Conservation (phyloP, 495 filamentous ascomycete genomes). For the Podospora tetraspora region DNA sequence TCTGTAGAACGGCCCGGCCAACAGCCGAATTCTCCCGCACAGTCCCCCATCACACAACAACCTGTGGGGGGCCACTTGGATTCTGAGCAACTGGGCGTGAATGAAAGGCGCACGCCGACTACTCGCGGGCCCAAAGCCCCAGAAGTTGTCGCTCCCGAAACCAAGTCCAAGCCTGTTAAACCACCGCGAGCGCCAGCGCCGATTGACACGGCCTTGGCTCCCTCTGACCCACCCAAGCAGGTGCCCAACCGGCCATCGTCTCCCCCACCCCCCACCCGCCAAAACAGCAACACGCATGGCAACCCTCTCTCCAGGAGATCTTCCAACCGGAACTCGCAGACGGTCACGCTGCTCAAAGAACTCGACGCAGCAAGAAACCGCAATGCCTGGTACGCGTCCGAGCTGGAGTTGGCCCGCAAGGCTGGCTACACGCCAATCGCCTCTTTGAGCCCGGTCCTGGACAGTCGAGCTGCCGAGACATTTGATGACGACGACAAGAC, state of each 20-base stretch:
- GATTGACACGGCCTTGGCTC: slow-evolving; percentile 38
- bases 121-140: slow-evolving; percentile 27
- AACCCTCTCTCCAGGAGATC: slow-evolving; percentile 45
- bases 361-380: slow-evolving; percentile 74
- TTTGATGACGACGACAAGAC: slow-evolving; percentile 89
- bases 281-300: slow-evolving; percentile 47
- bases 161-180: slow-evolving; percentile 31
- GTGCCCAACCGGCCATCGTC: slow-evolving; percentile 42
- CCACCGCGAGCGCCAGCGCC: slow-evolving; percentile 44
- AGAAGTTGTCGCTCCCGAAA: slow-evolving; percentile 24
- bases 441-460: slow-evolving; percentile 66
- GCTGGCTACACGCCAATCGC: slow-evolving; percentile 75
- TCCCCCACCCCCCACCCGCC: slow-evolving; percentile 47
- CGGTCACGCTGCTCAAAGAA: slow-evolving; percentile 67
- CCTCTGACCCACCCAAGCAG: slow-evolving; percentile 40
- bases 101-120: slow-evolving; percentile 61
- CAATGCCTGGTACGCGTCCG: slow-evolving; percentile 96
- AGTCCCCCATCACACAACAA: slow-evolving; percentile 54
- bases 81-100: slow-evolving; percentile 38
- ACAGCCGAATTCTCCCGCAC: slow-evolving; percentile 36
- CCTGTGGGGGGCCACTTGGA: slow-evolving; percentile 36
- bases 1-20: slow-evolving; percentile 39
- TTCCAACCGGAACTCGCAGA: slow-evolving; percentile 52
- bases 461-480: slow-evolving; percentile 66
- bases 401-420: slow-evolving; percentile 83